A percentile compares a stretch with the other conserved stretches of the same genome.
These are phyloP conservation scores for Candida coquimbonensis DNA, from an alignment of 805 yeast species.

Conservation along the genomic window DNA sequence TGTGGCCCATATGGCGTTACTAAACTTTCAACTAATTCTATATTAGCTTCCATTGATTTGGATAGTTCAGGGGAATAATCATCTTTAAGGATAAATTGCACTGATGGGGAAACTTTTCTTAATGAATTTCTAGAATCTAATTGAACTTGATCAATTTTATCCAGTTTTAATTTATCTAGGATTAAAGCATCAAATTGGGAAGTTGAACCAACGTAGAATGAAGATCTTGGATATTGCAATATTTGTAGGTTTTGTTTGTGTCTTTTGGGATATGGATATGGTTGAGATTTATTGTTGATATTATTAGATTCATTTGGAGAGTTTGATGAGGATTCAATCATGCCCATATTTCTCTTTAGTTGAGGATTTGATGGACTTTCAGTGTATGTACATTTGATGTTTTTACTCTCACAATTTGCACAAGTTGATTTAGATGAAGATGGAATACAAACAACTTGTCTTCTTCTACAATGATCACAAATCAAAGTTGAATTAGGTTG, in stretches of 20 bases:
- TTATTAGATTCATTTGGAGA: constrained; percentile 1
- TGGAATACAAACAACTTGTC: constrained; percentile 69
- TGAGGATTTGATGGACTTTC: constrained; percentile 40
- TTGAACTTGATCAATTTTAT: constrained; percentile 76
- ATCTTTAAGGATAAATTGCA: constrained; percentile 72
- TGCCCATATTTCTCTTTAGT: constrained; percentile 28
- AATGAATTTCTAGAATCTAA: constrained; percentile 58
- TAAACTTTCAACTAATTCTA: constrained; percentile 75
- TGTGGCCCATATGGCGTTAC: constrained; percentile 92
- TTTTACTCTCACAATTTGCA: constrained; percentile 69
- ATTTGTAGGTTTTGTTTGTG: constrained; percentile 26
- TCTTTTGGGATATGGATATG: constrained; percentile 8
- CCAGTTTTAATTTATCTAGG: constrained; percentile 54
- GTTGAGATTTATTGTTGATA: not conserved
- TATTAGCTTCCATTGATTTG: constrained; percentile 63
- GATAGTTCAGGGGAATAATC: constrained; percentile 70
- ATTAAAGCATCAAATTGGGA: constrained; percentile 73
- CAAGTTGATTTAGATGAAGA: constrained; percentile 52
- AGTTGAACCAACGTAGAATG: constrained; percentile 84
- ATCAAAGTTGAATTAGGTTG: not conserved
- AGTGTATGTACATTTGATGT: constrained; percentile 68
- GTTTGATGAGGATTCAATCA: constrained; percentile 9
- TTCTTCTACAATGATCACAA: constrained; percentile 79
- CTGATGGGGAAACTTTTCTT: constrained; percentile 70
- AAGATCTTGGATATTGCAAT: constrained; percentile 84